Conservation (phyloP, 2,329 filamentous ascomycete species). For the Hypoxylon sp. region DNA sequence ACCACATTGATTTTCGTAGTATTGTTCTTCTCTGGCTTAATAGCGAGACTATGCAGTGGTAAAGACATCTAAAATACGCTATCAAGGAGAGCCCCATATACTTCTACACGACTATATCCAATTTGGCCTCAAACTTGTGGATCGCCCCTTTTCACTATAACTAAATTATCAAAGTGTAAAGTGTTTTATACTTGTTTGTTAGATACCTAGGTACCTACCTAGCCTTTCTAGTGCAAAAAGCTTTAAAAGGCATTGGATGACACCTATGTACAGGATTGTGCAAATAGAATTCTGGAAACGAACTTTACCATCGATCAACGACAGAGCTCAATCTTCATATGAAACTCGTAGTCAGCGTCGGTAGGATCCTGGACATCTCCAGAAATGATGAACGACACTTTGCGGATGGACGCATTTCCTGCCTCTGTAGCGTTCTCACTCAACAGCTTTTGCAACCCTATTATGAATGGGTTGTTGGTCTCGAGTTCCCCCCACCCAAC, state of each 20-base stretch:
- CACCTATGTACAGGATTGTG: neutral
- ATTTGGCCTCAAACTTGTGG: no score
- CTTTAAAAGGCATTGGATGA: neutral
- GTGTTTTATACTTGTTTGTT: no score
- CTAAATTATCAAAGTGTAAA: no score
- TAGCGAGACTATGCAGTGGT: no score
- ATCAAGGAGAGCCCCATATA: no score
- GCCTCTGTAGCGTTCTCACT: slow-evolving; percentile 3
- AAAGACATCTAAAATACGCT: no score
- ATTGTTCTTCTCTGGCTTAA: no score
- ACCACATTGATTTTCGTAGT: no score
- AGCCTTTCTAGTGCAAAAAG: neutral
- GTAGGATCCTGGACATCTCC: neutral
- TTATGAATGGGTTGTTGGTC: slow-evolving; percentile 16
- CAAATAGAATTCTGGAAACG: neutral
- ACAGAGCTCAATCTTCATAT: neutral
- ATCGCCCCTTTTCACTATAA: no score
- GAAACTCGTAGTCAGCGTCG: neutral
- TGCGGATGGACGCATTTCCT: neutral
- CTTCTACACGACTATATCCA: no score
- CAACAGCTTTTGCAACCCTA: slow-evolving; percentile 14
- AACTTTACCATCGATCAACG: neutral
- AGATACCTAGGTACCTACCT: no score
- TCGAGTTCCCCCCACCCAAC: slow-evolving; percentile 16
- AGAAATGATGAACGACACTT: neutral